Evolutionary conservation across 192 early-diverging fungal genomes (phyloP).

Genomic region (Coemansia sp.): DNA sequence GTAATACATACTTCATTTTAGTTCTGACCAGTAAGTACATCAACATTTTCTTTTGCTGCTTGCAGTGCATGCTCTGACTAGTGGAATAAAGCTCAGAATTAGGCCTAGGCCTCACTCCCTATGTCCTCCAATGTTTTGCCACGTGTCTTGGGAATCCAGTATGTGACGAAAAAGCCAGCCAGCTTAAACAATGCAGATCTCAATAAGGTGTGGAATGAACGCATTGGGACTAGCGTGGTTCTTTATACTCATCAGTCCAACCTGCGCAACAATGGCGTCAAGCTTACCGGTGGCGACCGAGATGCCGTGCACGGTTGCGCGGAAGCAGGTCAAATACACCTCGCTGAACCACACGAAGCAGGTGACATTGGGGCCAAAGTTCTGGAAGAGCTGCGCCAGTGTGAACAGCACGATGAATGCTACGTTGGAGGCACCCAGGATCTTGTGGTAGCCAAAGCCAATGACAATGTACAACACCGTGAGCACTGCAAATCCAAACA

Average conservation of each 20-base stretch:
- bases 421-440: conserved; percentile 53
- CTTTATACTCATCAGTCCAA: conserved; percentile 67
- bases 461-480: conserved; percentile 72
- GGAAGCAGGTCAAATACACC: conserved; percentile 73
- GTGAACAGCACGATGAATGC: conserved; percentile 66
- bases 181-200: conserved; percentile 67
- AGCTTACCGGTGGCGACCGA: conserved; percentile 75
- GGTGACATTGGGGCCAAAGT: too few relatives aligned
- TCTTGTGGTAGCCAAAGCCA: conserved; percentile 68
- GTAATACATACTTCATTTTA: too few relatives aligned
- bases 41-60: too few relatives aligned
- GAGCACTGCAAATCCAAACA: conserved; percentile 77
- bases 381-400: too few relatives aligned
- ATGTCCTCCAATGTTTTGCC: conserved; percentile 45
- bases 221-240: conserved; percentile 65
- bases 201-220: conserved; percentile 15
- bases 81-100: too few relatives aligned
- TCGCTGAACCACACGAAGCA: conserved; percentile 80
- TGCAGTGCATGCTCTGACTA: too few relatives aligned
- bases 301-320: conserved; percentile 77
- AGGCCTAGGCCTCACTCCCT: conserved; percentile 19
- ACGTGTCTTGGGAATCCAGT: conserved; percentile 44
- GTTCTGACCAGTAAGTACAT: too few relatives aligned
- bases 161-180: conserved; percentile 59
- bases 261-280: conserved; percentile 70